A percentile compares a stretch with the other conserved stretches of the same genome.
Conservation (phyloP, 78 protist genomes). For the Isochrysis galbana region DNA sequence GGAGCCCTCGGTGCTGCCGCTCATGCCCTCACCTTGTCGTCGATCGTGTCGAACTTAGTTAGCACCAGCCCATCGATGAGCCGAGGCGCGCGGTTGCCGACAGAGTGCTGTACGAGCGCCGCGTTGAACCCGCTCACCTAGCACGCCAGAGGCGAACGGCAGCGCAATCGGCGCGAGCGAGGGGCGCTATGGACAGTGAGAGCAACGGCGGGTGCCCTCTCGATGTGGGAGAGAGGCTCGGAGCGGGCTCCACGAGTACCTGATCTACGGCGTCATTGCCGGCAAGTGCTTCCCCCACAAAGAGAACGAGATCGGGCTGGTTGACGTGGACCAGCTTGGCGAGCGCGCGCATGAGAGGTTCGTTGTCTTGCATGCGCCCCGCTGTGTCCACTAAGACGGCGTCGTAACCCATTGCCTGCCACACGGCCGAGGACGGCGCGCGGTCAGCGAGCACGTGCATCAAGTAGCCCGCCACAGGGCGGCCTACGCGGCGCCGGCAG, state of each 20-base stretch:
- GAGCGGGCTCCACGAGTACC: not conserved
- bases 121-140: constrained; percentile 83
- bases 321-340: constrained; percentile 70
- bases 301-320: constrained; percentile 93
- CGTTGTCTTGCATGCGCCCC: constrained; percentile 99
- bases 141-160: not conserved
- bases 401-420: not conserved
- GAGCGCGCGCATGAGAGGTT: constrained; percentile 92
- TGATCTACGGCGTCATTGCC: constrained; percentile 99
- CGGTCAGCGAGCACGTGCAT: too few relatives aligned
- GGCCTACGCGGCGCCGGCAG: too few relatives aligned
- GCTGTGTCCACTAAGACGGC: constrained; percentile 95
- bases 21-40: constrained; percentile 92
- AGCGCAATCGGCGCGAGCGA: too few relatives aligned
- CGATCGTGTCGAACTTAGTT: constrained; percentile 99
- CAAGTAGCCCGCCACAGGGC: too few relatives aligned
- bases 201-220: not conserved
- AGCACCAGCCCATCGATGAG: constrained; percentile 97
- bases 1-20: too few relatives aligned
- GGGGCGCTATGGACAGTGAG: too few relatives aligned
- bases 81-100: constrained; percentile 34
- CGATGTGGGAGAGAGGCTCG: too few relatives aligned
- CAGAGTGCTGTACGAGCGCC: constrained; percentile 65
- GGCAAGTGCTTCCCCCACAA: constrained; percentile 99
- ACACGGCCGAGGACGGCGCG: too few relatives aligned